Percentiles rank a stretch among this genome's conserved stretches.
Conservation (phyloP, 371 early-diverging fungal species). For the Mucor saturninus region DNA sequence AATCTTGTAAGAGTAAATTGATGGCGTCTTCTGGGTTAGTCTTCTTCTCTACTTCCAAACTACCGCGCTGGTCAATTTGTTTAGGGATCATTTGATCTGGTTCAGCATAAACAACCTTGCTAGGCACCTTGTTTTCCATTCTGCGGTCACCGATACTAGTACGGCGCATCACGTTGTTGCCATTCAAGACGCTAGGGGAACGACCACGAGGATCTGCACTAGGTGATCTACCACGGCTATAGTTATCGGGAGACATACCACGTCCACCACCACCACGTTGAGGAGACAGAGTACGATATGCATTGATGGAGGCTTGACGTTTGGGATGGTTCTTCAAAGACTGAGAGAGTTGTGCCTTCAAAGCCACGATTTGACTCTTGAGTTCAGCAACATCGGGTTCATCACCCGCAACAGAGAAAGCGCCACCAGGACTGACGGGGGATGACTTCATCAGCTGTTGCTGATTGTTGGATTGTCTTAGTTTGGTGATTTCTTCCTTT, state of each 20-base stretch:
- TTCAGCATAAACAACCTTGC: constrained; percentile 39
- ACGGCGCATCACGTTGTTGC: constrained; percentile 33
- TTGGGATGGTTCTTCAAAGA: constrained; percentile 44
- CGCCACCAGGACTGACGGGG: constrained; percentile 26
- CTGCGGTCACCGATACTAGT: constrained; percentile 32
- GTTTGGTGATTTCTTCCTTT: constrained; percentile 73
- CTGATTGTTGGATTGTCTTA: constrained; percentile 47
- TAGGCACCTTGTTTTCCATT: constrained; percentile 3
- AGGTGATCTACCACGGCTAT: constrained; percentile 26
- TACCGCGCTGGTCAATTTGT: constrained; percentile 44
- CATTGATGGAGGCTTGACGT: constrained; percentile 45
- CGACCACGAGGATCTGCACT: constrained; percentile 40
- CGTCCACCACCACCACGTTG: constrained; percentile 37
- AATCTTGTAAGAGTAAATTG: constrained; percentile 24
- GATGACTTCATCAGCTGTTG: constrained; percentile 17
- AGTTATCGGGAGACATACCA: constrained; percentile 40
- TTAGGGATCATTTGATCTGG: constrained; percentile 52
- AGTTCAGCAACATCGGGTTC: constrained; percentile 51
- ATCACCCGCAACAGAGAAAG: constrained; percentile 20
- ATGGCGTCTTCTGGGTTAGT: constrained; percentile 60
- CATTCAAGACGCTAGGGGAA: constrained; percentile 39
- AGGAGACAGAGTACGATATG: constrained; percentile 48
- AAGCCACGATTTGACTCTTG: constrained; percentile 54
- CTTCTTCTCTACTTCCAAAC: constrained; percentile 36
- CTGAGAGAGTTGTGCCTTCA: constrained; percentile 58